phyloP scores from a whole-genome alignment of 352 stramenopile species.

The Phytophthora fragariae region DNA sequence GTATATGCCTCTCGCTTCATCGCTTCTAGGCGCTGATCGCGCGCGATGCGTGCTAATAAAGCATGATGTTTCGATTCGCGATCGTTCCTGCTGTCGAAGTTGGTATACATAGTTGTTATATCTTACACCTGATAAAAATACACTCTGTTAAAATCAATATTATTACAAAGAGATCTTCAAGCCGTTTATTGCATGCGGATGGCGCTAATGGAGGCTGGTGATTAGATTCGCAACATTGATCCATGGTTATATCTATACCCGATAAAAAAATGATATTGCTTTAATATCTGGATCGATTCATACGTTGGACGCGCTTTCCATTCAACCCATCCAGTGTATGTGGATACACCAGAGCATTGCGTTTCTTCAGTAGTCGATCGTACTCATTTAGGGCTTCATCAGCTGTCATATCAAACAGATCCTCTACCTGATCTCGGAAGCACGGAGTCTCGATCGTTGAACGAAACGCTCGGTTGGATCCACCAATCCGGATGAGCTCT shows the following conservation, averaged over 20 bases:
- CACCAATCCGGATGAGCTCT: not conserved
- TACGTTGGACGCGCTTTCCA: not conserved
- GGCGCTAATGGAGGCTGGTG: too few species aligned
- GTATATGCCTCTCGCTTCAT: not conserved
- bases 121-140: too few species aligned
- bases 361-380: not conserved
- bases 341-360: not conserved
- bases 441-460: too few species aligned
- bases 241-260: not conserved
- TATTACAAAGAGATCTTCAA: too few species aligned
- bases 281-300: not conserved
- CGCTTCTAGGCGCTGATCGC: not conserved
- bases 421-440: too few species aligned
- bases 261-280: not conserved
- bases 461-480: too few species aligned
- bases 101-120: not conserved
- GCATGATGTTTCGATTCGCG: not conserved
- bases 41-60: not conserved
- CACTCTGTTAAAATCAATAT: too few species aligned
- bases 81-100: not conserved
- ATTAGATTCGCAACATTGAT: too few species aligned
- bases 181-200: too few species aligned
- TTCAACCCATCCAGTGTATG: not conserved
- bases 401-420: too few species aligned
- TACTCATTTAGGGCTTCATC: too few species aligned